phyloP scores from a whole-genome alignment of 805 yeast species.

The Candida caryicola region DNA sequence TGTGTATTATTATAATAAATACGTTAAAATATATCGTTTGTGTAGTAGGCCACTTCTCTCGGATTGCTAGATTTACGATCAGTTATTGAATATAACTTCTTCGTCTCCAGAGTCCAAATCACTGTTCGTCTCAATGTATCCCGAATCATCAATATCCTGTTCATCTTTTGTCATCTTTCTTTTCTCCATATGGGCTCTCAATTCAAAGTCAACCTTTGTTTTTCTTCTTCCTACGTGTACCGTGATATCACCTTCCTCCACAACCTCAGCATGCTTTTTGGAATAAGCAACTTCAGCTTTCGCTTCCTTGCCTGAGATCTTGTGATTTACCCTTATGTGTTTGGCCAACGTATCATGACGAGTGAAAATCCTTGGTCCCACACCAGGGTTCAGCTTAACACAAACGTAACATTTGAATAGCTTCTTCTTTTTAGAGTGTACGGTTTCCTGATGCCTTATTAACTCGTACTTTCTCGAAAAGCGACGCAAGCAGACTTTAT shows the following conservation, averaged over 20 bases:
- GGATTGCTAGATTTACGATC: background rate
- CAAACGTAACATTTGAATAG: constrained; percentile 85
- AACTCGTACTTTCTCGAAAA: constrained; percentile 76
- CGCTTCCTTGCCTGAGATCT: constrained; percentile 46
- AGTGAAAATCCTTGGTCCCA: constrained; percentile 75
- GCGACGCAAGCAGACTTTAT: constrained; percentile 38
- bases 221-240: constrained; percentile 46
- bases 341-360: constrained; percentile 93
- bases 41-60: too few relatives aligned
- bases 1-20: constrained; percentile 7
- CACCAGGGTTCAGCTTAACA: constrained; percentile 59
- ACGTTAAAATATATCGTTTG: background rate
- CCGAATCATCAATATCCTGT: constrained; percentile 11
- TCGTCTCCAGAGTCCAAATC: constrained; percentile 17
- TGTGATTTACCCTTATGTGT: constrained; percentile 60
- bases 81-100: constrained; percentile 10
- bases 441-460: constrained; percentile 93
- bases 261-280: constrained; percentile 45
- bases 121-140: constrained; percentile 10
- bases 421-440: constrained; percentile 85
- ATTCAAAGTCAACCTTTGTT: constrained; percentile 45
- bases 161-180: constrained; percentile 18
- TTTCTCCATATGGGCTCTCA: constrained; percentile 45
- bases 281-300: constrained; percentile 46
- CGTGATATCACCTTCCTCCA: constrained; percentile 47